phyloP scores from a whole-genome alignment of 179 eudicot species.

The Gypsophila paniculata region DNA sequence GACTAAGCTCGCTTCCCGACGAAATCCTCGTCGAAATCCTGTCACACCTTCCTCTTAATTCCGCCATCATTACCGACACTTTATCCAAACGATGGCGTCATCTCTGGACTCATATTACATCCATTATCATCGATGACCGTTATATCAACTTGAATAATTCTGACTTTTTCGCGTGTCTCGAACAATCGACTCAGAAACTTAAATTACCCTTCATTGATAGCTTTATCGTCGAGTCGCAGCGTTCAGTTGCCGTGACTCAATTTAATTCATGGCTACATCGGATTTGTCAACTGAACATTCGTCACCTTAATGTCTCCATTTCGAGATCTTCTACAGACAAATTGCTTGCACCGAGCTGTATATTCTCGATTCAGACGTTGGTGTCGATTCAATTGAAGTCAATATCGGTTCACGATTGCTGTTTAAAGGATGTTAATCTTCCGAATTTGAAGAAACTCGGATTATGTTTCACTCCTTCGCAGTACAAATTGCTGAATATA shows the following conservation, averaged over 20 bases:
- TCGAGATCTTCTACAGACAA: no score
- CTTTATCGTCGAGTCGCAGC: background rate
- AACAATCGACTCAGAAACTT: background rate
- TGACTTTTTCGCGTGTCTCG: background rate
- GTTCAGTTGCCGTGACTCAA: background rate
- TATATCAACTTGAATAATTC: no score
- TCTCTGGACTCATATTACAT: no score
- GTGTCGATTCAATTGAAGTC: background rate
- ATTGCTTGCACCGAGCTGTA: background rate
- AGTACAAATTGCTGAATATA: no score
- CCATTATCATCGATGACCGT: no score
- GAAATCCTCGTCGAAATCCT: no score
- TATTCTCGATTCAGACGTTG: background rate
- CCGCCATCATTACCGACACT: no score
- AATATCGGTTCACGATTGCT: background rate
- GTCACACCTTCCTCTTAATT: no score
- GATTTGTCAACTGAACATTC: background rate
- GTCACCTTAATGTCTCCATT: background rate
- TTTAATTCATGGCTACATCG: background rate
- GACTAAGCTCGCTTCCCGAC: no score
- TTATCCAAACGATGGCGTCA: no score
- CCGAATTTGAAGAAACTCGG: background rate
- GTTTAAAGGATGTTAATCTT: background rate
- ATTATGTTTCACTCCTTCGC: no score
- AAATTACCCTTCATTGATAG: background rate